Evolutionary conservation across 2,329 filamentous ascomycete species (phyloP), one percentile per base, ranked within the genome.

Genomic region (Sphaceloma murrayae): DNA sequence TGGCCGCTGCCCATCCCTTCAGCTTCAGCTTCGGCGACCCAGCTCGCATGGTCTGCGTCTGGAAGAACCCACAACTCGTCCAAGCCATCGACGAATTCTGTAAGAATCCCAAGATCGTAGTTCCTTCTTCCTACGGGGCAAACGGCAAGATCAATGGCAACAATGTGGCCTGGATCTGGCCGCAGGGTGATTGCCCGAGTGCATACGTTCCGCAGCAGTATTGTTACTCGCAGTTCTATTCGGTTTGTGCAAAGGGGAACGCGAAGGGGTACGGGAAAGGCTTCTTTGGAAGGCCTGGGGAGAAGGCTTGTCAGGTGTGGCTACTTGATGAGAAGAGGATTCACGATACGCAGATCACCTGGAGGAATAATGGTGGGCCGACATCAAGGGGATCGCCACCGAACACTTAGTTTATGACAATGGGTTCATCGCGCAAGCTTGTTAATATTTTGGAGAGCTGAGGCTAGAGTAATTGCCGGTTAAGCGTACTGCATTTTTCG

Each of bases 21-120:
- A 59, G 43, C 48, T 58, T 56, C 43, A 60, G 43, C 49, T 58
- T 54, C 34, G 60, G 44, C n/a, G 57, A 57, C 3, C 54, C 58
- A 10, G 45, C 36, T 11, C 36, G 22, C 24, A 40, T 40, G 36
- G 19, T 40, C 6, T 40, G 36, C 24, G 16, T 17, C n/a, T 30
- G 22, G 36, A 40, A 40, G 36, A 40, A 40, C 24, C 36, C 36
- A 6, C 36, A 40, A 26, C 36, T 40, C 16, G 36, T 40, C 13
- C 13, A 40, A 7, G 36, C 36, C 36, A 40, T 40, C 16, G 36
- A 40, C 19, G 22, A 30, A 6, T 40, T 40, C 36, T 40, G 36
- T 10, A 29, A 22, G 7, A 40, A 40, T 9, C 18, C 36, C 16
- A 30, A 40, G 10, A 29, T 40, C 2, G 36, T 40, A 7, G 36